phyloP scores from a whole-genome alignment of 2,329 filamentous ascomycete species.

The Colletotrichum karsti region DNA sequence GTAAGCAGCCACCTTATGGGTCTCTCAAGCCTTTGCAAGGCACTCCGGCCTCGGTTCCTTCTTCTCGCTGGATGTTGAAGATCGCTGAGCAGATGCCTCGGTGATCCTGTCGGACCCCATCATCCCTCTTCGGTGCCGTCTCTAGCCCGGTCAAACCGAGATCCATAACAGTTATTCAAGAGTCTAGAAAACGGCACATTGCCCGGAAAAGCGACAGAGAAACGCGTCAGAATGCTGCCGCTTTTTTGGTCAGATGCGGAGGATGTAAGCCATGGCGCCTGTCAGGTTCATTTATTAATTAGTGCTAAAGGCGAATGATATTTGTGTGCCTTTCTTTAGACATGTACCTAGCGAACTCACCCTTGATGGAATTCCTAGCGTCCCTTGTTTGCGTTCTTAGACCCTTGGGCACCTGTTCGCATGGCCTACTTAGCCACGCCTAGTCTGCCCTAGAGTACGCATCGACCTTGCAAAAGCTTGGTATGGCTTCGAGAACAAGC shows the following conservation, averaged over 20 bases:
- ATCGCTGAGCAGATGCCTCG: not conserved
- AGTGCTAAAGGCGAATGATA: no score
- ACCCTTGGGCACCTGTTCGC: constrained; percentile 14
- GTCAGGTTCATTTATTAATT: not conserved
- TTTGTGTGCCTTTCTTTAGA: no score
- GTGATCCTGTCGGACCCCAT: constrained; percentile 8
- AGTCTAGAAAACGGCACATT: no score
- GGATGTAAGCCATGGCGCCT: constrained; percentile 45
- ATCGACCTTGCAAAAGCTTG: constrained; percentile 35
- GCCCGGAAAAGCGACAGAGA: constrained; percentile 35
- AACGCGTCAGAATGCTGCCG: constrained; percentile 39
- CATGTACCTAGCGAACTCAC: not conserved
- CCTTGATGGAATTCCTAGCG: constrained; percentile 38
- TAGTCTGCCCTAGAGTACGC: constrained; percentile 38
- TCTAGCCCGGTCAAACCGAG: not conserved
- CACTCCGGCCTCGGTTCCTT: not conserved
- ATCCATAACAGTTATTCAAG: no score
- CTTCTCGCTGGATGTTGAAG: not conserved
- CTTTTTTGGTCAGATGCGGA: no score
- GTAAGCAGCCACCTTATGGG: not conserved
- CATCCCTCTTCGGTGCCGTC: not conserved
- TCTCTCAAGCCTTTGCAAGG: not conserved
- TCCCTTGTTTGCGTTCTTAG: constrained; percentile 31
- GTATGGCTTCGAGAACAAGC: constrained; percentile 33
- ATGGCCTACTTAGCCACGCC: constrained; percentile 37